Base-by-base conservation (phyloP, 352 stramenopile species). In the Globisporangium nodosum region DNA sequence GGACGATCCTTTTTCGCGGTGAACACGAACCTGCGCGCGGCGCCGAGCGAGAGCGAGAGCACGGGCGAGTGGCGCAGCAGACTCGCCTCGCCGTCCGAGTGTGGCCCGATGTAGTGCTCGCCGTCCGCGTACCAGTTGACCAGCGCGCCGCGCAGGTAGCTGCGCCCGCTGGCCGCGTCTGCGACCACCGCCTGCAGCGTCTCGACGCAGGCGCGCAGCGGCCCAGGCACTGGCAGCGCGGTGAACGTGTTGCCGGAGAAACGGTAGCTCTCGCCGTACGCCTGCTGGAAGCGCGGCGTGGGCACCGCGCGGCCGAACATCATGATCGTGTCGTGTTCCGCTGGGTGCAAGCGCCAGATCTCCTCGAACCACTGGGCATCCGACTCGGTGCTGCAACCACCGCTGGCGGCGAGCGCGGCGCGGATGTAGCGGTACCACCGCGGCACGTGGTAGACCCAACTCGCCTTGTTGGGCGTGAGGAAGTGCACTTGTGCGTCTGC, bases 51-150 rank as follows among this genome's bases (percentile, higher is more conserved):
- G 16, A 83, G 45, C 46, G 66, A 72, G 1, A 73, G 58, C 51
- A 83, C 77, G 9, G 74, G 74, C 35, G 54, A 69, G 27, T 68
- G 53, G 7, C 48, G 39, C 27, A 77, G 62, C 42, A 96, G 70
- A 30, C 76, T 66, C 8, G 60, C 48, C 54, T 90, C 85, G 52
- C 92, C 70, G 53, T 96, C 87, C 0, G 78, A 72, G 54, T 94
- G 87, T 0, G 83, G 70, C 7, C 84, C 87, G 47, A 96, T 91
- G 61, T 88, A 87, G 60, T 96, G 80, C 43, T 92, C 68, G 30
- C 80, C 82, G 49, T 90, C 65, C 5, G 73, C 70, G 59, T 96
- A 96, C 87, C 85, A 96, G 56, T 95, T 96, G 30, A 90, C 58
- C 4, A 96, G 66, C 39, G 73, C 82, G 30, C 63, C 65, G 54